A percentile compares a stretch with the other conserved stretches of the same genome.
phyloP scores from a whole-genome alignment of 2,329 filamentous ascomycete genomes.

The Cytospora chrysosperma region DNA sequence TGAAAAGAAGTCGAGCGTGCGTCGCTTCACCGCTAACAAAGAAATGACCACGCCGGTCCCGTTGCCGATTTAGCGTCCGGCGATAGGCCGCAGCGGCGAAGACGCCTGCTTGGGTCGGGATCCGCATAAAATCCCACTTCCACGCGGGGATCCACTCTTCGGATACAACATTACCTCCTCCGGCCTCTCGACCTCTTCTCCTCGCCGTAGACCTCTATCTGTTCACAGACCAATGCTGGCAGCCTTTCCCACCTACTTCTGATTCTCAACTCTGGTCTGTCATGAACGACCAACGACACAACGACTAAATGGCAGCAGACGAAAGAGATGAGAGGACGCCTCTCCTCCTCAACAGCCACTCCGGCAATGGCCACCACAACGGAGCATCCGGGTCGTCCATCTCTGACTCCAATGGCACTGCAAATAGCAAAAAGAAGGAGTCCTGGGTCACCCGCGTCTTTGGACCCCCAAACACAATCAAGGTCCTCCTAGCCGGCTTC shows the following conservation, averaged over 20 bases:
- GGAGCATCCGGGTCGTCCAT: background rate
- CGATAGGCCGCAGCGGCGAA: constrained; percentile 6
- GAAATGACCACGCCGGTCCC: background rate
- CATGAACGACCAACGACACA: background rate
- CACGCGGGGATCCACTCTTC: constrained; percentile 3
- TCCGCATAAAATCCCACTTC: background rate
- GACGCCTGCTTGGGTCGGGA: constrained; percentile 2
- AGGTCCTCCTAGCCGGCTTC: constrained; percentile 25
- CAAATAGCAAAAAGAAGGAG: constrained; percentile 2
- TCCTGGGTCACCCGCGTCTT: constrained; percentile 20
- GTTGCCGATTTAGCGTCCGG: constrained; percentile 9
- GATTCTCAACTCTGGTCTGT: background rate
- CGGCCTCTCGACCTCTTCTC: background rate
- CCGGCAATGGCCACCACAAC: constrained; percentile 6
- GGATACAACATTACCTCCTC: constrained; percentile 3
- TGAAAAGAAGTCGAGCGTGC: no score
- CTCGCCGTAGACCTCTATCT: background rate
- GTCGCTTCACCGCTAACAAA: background rate
- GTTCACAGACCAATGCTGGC: background rate
- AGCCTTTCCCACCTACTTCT: background rate
- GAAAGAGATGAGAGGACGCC: constrained; percentile 23
- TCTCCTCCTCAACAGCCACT: constrained; percentile 17
- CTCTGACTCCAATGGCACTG: background rate
- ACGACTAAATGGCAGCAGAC: constrained; percentile 12
- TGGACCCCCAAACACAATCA: constrained; percentile 23